Conservation (phyloP, 208 protist genomes). For the Endotrypanum monterogeii region DNA sequence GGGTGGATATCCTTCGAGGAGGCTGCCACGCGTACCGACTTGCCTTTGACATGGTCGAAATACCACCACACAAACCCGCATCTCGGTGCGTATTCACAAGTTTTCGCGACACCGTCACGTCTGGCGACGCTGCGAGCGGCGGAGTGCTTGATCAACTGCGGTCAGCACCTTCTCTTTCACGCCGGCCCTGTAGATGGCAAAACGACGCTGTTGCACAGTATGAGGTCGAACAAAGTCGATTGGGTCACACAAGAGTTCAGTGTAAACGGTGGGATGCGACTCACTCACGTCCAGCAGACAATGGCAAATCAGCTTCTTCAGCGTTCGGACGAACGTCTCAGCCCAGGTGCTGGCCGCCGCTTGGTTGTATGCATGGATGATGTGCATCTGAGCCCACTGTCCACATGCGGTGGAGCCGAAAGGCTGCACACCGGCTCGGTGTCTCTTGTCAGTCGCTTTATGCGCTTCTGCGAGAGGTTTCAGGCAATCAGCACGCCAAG, state of each 20-base stretch:
- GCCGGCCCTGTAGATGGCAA: slow-evolving; percentile 60
- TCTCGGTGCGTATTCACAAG: slow-evolving; percentile 50
- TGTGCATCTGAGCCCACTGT: slow-evolving; percentile 54
- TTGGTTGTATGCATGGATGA: slow-evolving; percentile 89
- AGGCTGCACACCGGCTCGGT: neutral
- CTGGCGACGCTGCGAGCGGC: slow-evolving; percentile 46
- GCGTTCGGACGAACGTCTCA: slow-evolving; percentile 54
- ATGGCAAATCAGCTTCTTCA: slow-evolving; percentile 51
- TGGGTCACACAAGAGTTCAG: slow-evolving; percentile 65
- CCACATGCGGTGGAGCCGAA: slow-evolving; percentile 7
- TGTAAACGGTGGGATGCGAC: slow-evolving; percentile 47
- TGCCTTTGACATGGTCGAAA: slow-evolving; percentile 46
- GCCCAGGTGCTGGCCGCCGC: slow-evolving; percentile 59
- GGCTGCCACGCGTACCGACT: slow-evolving; percentile 33
- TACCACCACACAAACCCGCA: slow-evolving; percentile 41
- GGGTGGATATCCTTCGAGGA: slow-evolving; percentile 79
- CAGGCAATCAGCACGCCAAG: slow-evolving; percentile 56
- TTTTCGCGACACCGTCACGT: slow-evolving; percentile 66
- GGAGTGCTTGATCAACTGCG: slow-evolving; percentile 78
- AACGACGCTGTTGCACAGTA: slow-evolving; percentile 67
- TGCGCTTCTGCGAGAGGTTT: slow-evolving; percentile 72
- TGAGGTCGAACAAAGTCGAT: slow-evolving; percentile 41
- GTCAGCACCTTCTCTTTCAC: slow-evolving; percentile 72
- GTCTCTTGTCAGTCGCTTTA: slow-evolving; percentile 51
- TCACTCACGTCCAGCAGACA: slow-evolving; percentile 54